Base-by-base conservation (phyloP, 148 eudicot genomes). In the Nepenthes gracilis region DNA sequence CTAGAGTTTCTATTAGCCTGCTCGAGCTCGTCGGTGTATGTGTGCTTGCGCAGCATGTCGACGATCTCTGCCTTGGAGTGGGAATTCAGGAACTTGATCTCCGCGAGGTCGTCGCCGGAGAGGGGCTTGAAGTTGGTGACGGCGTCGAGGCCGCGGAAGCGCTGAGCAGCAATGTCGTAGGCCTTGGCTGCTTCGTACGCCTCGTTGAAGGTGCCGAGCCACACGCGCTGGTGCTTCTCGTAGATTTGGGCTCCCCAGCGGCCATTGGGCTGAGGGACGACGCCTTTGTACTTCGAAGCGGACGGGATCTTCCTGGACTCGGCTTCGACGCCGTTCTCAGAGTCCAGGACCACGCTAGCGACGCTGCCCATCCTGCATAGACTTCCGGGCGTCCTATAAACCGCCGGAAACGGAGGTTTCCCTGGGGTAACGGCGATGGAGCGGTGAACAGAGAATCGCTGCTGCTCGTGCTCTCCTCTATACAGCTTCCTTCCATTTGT, bases 191-290 rank as follows among this genome's bases (percentile, higher is more conserved):
- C 98, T 33, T 88, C 96, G 14, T 75, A 78, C 8, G 85, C 96
- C 2, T 71, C 75, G 58, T 92, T 92, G 85, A 92, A 92, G 1
- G 98, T 92, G 1, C 98, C 98, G 0, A 92, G 74, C 98, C 98
- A 92, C 2, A 88, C 94, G 5, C 96, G 77, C 63, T 88, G 94
- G 74, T 92, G 98, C 57, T 92, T 92, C 77, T 88, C 94, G 74
- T 92, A 92, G 64, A 92, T 92, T 58, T 92, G 98, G 9, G 98
- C 96, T 0, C 98, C 98, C 96, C 96, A 92, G 0, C 94, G 70
- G 3, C 98, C 98, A 72, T 88, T 92, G 0, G 94, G 96, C 70
- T 92, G 98, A 0, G 98, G 98, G 56, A 92, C 96, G 7, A 88
- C 96, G 0, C 98, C 98, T 12, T 88, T 92, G 81, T 78, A 92